Percentiles rank a stretch among this genome's conserved stretches.
phyloP scores from a whole-genome alignment of 2,329 filamentous ascomycete species.

The Microcyclospora tardicrescens region DNA sequence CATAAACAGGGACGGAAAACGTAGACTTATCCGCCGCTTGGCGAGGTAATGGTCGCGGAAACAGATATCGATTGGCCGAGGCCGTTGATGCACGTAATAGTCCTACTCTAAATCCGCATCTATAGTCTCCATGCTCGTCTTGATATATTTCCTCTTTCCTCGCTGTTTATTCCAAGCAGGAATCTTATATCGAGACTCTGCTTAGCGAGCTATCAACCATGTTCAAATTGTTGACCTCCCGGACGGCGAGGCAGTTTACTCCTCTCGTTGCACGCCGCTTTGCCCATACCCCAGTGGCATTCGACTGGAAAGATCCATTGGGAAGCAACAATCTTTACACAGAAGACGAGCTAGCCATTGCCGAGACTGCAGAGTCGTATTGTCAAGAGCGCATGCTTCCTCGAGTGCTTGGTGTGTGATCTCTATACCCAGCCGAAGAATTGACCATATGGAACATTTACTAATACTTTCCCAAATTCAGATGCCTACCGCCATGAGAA shows the following conservation, averaged over 20 bases:
- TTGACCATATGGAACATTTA: constrained; percentile 1
- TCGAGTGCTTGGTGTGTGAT: constrained; percentile 59
- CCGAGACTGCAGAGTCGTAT: constrained; percentile 82
- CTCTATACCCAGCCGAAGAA: neutral
- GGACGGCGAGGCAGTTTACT: constrained; percentile 27
- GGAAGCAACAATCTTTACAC: constrained; percentile 62
- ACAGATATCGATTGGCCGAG: no score
- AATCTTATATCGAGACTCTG: no score
- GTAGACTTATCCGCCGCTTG: no score
- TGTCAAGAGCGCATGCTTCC: constrained; percentile 83
- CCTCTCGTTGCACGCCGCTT: constrained; percentile 24
- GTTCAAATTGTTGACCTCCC: constrained; percentile 31
- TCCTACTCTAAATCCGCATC: no score
- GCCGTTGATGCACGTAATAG: no score
- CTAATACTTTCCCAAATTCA: constrained; percentile 22
- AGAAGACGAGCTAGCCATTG: constrained; percentile 80
- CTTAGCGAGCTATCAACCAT: constrained; percentile 17
- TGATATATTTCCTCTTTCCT: neutral
- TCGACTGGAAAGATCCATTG: constrained; percentile 90
- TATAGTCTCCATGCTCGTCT: neutral
- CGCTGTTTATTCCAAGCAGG: neutral
- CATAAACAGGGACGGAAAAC: no score
- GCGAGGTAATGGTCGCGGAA: no score
- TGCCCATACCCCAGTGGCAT: constrained; percentile 37
- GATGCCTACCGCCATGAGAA: constrained; percentile 78